A percentile compares a stretch with the other conserved stretches of the same genome.
These are phyloP conservation scores for Stachybotrys echinatus DNA, from an alignment of 2,329 filamentous ascomycete species.

Conservation along the genomic window DNA sequence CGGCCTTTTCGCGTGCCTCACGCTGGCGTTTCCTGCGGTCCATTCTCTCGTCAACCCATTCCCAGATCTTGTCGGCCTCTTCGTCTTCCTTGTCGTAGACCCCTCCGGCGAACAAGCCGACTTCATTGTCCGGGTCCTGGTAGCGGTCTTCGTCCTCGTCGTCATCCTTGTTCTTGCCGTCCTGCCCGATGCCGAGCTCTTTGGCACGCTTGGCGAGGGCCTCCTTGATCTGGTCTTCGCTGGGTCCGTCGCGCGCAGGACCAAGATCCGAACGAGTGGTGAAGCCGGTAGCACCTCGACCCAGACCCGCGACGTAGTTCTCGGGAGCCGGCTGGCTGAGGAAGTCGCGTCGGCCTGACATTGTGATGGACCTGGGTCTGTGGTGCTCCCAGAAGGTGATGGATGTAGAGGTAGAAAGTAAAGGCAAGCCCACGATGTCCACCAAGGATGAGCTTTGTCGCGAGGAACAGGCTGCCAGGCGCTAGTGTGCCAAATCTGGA, in stretches of 20 bases:
- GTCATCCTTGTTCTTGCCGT: constrained; percentile 66
- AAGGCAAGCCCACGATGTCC: neutral
- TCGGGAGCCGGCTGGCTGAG: constrained; percentile 79
- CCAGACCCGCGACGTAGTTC: constrained; percentile 92
- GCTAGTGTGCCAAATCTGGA: too few species aligned
- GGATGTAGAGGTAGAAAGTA: neutral
- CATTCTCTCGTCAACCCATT: constrained; percentile 96
- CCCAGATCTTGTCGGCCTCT: constrained; percentile 93
- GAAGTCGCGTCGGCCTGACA: constrained; percentile 72
- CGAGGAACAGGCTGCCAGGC: neutral
- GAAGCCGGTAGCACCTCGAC: constrained; percentile 96
- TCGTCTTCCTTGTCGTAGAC: constrained; percentile 98
- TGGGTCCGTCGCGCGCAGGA: constrained; percentile 89
- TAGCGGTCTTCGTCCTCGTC: constrained; percentile 77
- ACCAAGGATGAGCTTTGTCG: neutral
- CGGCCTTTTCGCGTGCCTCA: constrained; percentile 88
- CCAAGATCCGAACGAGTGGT: constrained; percentile 96
- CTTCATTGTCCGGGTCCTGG: constrained; percentile 95
- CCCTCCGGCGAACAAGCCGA: constrained; percentile 89
- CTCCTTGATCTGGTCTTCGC: constrained; percentile 97
- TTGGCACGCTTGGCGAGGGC: constrained; percentile 91
- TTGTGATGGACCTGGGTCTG: constrained; percentile 19
- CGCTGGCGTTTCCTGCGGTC: constrained; percentile 83
- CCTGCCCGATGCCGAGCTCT: constrained; percentile 65
- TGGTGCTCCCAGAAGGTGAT: neutral